Conservation (phyloP, 306 rosid species). For the Cyclanthera cordifolia region DNA sequence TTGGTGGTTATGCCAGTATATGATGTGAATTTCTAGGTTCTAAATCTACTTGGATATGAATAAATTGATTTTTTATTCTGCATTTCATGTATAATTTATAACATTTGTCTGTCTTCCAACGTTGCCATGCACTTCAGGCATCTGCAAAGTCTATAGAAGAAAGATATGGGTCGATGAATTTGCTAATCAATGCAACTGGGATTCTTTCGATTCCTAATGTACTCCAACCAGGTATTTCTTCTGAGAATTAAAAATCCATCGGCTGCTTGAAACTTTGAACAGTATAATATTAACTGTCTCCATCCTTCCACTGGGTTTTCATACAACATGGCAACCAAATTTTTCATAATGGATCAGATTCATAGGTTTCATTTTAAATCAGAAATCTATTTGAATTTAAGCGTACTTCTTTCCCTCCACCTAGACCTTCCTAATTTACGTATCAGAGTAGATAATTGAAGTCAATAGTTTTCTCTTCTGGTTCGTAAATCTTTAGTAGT, state of each 20-base stretch:
- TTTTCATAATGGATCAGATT: neutral
- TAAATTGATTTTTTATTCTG: neutral
- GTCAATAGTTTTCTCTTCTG: neutral
- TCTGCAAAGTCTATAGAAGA: slow-evolving; percentile 55
- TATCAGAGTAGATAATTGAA: neutral
- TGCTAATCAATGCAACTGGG: slow-evolving; percentile 84
- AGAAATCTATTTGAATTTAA: neutral
- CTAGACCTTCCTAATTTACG: neutral
- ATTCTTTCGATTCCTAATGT: slow-evolving; percentile 69
- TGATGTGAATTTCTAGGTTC: neutral
- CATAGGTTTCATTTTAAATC: neutral
- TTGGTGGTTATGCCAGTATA: neutral
- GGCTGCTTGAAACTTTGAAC: neutral
- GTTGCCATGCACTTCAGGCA: slow-evolving; percentile 40
- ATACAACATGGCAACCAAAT: neutral
- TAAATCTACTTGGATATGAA: neutral
- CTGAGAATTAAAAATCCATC: neutral
- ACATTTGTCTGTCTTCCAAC: neutral
- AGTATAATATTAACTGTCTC: neutral
- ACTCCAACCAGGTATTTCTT: slow-evolving; percentile 63
- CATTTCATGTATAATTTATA: neutral
- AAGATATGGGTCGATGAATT: slow-evolving; percentile 66
- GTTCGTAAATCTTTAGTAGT: neutral
- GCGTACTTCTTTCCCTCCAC: neutral
- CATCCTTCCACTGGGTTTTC: neutral